A percentile compares a stretch with the other conserved stretches of the same genome.
Conservation (phyloP, 148 eudicot species). For the Vaccinium corymbosum region DNA sequence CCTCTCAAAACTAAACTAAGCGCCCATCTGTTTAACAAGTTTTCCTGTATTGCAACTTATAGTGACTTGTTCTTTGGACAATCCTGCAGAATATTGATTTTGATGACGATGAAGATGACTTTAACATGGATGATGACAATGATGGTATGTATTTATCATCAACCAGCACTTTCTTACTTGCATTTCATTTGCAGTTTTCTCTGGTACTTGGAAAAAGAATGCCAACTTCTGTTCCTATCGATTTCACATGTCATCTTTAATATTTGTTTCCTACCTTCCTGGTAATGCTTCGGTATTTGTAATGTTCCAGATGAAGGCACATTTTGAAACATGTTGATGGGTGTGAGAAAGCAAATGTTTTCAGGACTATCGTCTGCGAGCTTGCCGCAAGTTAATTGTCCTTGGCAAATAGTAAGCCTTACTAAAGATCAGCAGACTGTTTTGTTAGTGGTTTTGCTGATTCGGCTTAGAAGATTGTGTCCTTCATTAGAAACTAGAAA, state of each 20-base stretch:
- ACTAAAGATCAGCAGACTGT: neutral
- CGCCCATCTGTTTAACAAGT: neutral
- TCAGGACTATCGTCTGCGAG: neutral
- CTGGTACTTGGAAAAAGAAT: neutral
- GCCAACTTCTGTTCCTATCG: neutral
- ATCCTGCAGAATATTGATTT: conserved; percentile 29
- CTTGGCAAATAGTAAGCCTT: neutral
- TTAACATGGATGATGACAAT: conserved; percentile 34
- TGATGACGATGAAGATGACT: conserved; percentile 57
- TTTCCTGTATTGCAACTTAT: neutral
- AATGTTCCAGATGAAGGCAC: conserved; percentile 15
- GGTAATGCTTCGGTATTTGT: neutral
- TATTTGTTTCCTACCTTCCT: neutral
- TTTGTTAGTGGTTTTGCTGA: neutral
- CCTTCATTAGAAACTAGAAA: neutral
- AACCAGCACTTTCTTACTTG: neutral
- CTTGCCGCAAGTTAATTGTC: neutral
- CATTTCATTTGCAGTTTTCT: neutral
- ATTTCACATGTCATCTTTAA: neutral
- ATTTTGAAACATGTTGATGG: neutral
- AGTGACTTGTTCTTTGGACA: conserved; percentile 5
- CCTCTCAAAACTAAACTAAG: neutral
- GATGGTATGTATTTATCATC: conserved; percentile 22
- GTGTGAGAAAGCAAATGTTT: neutral
- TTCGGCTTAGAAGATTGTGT: neutral